Conservation (phyloP, 805 yeast genomes). For the Maudiozyma turicensis region DNA sequence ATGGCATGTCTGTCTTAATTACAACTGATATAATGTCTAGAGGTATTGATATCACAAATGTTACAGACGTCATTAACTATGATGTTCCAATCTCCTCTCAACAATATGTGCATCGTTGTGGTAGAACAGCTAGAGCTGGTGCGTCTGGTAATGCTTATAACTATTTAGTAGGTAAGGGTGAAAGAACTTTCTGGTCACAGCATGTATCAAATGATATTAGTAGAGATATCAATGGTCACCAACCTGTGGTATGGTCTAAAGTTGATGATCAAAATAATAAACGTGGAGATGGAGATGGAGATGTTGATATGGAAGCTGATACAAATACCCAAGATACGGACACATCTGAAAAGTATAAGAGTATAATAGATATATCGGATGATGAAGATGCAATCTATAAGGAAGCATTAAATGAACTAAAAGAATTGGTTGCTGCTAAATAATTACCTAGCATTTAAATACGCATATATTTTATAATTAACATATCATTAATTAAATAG, state of each 20-base stretch:
- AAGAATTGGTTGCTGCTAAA: constrained; percentile 30
- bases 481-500: too few relatives aligned
- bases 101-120: constrained; percentile 92
- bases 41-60: constrained; percentile 73
- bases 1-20: constrained; percentile 37
- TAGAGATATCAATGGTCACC: constrained; percentile 32
- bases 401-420: constrained; percentile 35
- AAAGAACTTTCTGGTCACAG: constrained; percentile 51
- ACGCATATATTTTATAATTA: not conserved
- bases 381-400: constrained; percentile 35
- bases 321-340: constrained; percentile 2
- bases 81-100: constrained; percentile 82
- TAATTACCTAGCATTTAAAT: not conserved
- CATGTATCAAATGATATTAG: constrained; percentile 43
- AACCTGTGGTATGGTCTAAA: constrained; percentile 19
- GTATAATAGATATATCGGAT: constrained; percentile 12
- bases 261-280: constrained; percentile 1
- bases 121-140: constrained; percentile 95
- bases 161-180: constrained; percentile 69
- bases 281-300: constrained; percentile 4
- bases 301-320: constrained; percentile 1
- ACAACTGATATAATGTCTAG: constrained; percentile 94
- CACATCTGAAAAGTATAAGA: constrained; percentile 4
- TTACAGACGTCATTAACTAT: constrained; percentile 75
- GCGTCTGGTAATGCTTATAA: constrained; percentile 66